Evolutionary conservation across 768 basidiomycete species (phyloP).

Genomic region (Podaxis sp.): DNA sequence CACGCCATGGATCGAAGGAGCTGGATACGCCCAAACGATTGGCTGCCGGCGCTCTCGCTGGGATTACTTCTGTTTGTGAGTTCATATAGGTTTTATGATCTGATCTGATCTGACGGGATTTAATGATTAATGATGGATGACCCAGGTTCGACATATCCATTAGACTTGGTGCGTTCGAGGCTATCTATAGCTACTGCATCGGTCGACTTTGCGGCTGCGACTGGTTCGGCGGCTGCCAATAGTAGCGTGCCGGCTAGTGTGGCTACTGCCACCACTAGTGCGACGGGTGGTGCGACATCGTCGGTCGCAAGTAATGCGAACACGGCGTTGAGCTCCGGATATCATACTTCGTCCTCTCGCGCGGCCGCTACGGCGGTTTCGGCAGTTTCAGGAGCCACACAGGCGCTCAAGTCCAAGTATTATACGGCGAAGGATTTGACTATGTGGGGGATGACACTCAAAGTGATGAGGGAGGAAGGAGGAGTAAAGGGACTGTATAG

Average conservation of each 20-base stretch:
- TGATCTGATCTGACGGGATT: not conserved
- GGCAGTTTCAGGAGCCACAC: slow-evolving; percentile 19
- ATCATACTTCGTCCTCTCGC: slow-evolving; percentile 52
- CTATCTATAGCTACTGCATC: slow-evolving; percentile 94
- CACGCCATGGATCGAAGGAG: slow-evolving; percentile 61
- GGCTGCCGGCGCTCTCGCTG: slow-evolving; percentile 85
- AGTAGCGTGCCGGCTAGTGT: slow-evolving; percentile 24
- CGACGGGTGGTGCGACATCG: slow-evolving; percentile 25
- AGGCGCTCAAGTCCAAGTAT: slow-evolving; percentile 34
- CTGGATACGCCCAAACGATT: slow-evolving; percentile 90
- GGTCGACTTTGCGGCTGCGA: slow-evolving; percentile 22
- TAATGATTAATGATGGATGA: not conserved
- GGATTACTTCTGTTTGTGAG: slow-evolving; percentile 92
- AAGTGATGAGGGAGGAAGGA: slow-evolving; percentile 91
- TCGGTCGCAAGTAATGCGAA: slow-evolving; percentile 25
- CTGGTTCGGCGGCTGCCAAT: slow-evolving; percentile 17
- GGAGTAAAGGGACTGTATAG: slow-evolving; percentile 86
- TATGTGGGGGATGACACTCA: slow-evolving; percentile 87
- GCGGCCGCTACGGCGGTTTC: slow-evolving; percentile 30
- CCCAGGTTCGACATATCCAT: slow-evolving; percentile 82
- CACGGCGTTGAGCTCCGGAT: slow-evolving; percentile 45
- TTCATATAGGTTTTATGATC: slow-evolving; percentile 21
- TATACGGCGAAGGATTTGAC: slow-evolving; percentile 54
- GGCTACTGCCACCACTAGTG: slow-evolving; percentile 22
- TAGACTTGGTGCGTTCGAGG: slow-evolving; percentile 91